Evolutionary conservation across 2,329 filamentous ascomycete genomes (phyloP).

Genomic region (Penicillium sp.): DNA sequence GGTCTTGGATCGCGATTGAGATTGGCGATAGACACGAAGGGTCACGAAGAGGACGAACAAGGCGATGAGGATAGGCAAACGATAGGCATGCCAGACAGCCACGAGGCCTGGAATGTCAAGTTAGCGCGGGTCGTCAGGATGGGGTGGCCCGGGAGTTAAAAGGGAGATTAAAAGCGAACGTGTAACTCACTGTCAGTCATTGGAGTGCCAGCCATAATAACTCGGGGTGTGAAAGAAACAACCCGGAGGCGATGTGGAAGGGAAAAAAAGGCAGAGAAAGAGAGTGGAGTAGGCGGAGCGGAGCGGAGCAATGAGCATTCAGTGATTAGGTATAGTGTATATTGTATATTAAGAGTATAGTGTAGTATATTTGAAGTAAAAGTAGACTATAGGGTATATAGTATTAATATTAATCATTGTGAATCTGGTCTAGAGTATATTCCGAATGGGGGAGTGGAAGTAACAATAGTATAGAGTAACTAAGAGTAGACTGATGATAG

Average conservation of each 20-base stretch:
- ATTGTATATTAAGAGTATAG: no score
- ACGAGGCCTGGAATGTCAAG: slow-evolving; percentile 38
- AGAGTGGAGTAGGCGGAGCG: slow-evolving; percentile 1
- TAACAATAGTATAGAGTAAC: no score
- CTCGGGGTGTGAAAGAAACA: neutral
- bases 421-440: no score
- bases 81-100: slow-evolving; percentile 53
- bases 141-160: no score
- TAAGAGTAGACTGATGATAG: no score
- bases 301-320: neutral
- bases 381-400: neutral
- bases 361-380: neutral
- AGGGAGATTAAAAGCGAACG: no score
- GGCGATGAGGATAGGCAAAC: slow-evolving; percentile 49
- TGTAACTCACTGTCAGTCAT: neutral
- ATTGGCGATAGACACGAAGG: slow-evolving; percentile 27
- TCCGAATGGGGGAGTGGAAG: no score
- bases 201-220: neutral
- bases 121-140: neutral
- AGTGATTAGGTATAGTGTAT: neutral
- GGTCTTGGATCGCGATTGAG: slow-evolving; percentile 31
- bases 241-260: neutral
- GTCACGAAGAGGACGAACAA: slow-evolving; percentile 42
- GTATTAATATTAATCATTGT: no score
- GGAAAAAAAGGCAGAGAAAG: neutral